Base-by-base conservation (phyloP, 768 basidiomycete genomes). In the Paxillus ammoniavirescens region DNA sequence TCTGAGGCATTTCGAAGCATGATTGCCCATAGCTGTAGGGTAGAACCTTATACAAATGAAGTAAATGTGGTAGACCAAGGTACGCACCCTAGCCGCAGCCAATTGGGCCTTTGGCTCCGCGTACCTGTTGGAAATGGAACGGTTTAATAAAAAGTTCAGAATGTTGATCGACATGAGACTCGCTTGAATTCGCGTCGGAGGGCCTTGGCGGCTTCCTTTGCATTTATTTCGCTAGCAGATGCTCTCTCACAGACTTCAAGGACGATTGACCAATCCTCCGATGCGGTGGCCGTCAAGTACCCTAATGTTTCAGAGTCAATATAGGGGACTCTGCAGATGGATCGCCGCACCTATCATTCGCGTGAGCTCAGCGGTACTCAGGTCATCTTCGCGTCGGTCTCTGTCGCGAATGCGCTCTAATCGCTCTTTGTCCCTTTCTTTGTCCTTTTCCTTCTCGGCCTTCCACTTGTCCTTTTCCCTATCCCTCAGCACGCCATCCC, bases 211-310 rank as follows among this genome's bases (percentile, higher is more conserved):
- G 93, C 91, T 64, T 94, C 93, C 65, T 89, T 93, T 9, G 91
- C 89, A 49, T 84, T 84, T 8, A 71, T 65, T 52, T 93, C 90
- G 60, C 64, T 87, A 2, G 80, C 69, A 1, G 89, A 89, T 4
- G 90, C 89, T 33, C 89, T 77, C 50, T 96, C 93, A 62, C 90
- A 93, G 14, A 94, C 89, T 50, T 93, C 91, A 47, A 93, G 75
- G 0, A 94, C 87, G 30, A 92, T 78, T 0, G 79, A 69, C 86
- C 89, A 91, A 64, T 93, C 89, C 65, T 93, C 90, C 3, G 90
- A 86, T 1, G 86, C 78, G 0, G 87, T 90, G 0, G 87, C 88
- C 2, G 88, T 87, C 14, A 91, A 74, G 61, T 80, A 90, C 0
- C 87, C 89, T 90, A 43, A 12, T 5, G 8, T 23, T n/a, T 28